Conservation (phyloP, 306 rosid genomes). For the Rubus parviflorus region DNA sequence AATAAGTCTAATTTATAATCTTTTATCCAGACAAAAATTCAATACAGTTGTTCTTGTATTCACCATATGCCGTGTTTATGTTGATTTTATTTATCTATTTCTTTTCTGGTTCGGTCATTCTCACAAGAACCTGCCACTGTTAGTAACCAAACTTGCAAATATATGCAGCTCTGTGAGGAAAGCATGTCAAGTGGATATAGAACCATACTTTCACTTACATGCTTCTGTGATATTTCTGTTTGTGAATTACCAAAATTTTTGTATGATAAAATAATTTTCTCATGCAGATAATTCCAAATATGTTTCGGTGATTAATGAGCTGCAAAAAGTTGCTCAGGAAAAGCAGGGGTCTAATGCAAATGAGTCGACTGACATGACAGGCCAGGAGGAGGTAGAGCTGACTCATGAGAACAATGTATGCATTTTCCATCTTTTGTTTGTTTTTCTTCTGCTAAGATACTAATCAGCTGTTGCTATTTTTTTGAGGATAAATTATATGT, state of each 20-base stretch:
- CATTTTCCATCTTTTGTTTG: slow-evolving; percentile 19
- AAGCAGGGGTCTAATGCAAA: slow-evolving; percentile 48
- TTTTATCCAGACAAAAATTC: background rate
- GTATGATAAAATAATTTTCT: background rate
- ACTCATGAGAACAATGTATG: slow-evolving; percentile 52
- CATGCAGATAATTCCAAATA: slow-evolving; percentile 59
- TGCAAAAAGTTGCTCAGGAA: slow-evolving; percentile 52
- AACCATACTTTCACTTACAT: slow-evolving; percentile 1
- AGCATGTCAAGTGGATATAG: background rate
- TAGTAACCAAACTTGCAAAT: background rate
- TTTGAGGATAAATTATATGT: background rate
- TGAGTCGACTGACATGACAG: slow-evolving; percentile 39
- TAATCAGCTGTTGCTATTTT: background rate
- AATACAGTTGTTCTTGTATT: background rate
- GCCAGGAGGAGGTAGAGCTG: slow-evolving; percentile 42
- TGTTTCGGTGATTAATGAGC: slow-evolving; percentile 50
- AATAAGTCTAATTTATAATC: background rate
- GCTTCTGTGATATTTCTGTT: background rate
- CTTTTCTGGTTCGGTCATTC: background rate
- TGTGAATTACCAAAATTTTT: background rate
- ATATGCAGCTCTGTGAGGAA: background rate
- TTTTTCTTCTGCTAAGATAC: slow-evolving; percentile 26
- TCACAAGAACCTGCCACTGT: background rate
- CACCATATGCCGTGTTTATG: background rate
- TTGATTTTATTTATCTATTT: background rate